Evolutionary conservation across 257 asterid genomes (phyloP).

Genomic region (Lantana camara): DNA sequence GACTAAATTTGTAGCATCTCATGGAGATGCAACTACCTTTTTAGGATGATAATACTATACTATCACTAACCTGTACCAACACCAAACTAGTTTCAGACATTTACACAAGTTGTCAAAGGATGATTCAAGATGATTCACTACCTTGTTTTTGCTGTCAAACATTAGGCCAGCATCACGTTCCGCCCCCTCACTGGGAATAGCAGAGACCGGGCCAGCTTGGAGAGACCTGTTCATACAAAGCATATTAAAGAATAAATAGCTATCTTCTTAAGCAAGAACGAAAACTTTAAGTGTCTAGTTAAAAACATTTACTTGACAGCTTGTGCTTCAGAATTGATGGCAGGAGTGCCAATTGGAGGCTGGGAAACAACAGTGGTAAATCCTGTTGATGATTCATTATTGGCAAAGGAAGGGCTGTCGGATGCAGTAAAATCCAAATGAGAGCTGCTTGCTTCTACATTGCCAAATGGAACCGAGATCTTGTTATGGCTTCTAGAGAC

Average conservation of each 20-base stretch:
- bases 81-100: slow-evolving; percentile 30
- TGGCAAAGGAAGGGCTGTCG: slow-evolving; percentile 45
- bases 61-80: slow-evolving; percentile 19
- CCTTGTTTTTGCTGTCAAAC: slow-evolving; percentile 66
- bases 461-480: slow-evolving; percentile 36
- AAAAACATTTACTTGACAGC: slow-evolving; percentile 51
- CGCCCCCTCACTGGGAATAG: slow-evolving; percentile 45
- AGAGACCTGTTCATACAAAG: slow-evolving; percentile 49
- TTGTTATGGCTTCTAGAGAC: slow-evolving; percentile 51
- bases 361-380: slow-evolving; percentile 42
- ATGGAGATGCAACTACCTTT: slow-evolving; percentile 9
- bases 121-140: slow-evolving; percentile 34
- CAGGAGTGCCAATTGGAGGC: slow-evolving; percentile 76
- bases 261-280: slow-evolving; percentile 3
- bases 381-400: slow-evolving; percentile 49
- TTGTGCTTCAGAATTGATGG: slow-evolving; percentile 53
- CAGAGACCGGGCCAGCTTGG: slow-evolving; percentile 44
- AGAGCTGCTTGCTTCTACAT: slow-evolving; percentile 43
- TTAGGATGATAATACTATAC: neutral
- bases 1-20: neutral
- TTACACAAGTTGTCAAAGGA: slow-evolving; percentile 52
- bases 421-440: slow-evolving; percentile 44
- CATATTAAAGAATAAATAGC: slow-evolving; percentile 23
- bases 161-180: slow-evolving; percentile 44
- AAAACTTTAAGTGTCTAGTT: slow-evolving; percentile 11